Percentiles rank a stretch among this genome's conserved stretches.
Conservation (phyloP, 176 grass and related monocot species). For the Microstegium vimineum region DNA sequence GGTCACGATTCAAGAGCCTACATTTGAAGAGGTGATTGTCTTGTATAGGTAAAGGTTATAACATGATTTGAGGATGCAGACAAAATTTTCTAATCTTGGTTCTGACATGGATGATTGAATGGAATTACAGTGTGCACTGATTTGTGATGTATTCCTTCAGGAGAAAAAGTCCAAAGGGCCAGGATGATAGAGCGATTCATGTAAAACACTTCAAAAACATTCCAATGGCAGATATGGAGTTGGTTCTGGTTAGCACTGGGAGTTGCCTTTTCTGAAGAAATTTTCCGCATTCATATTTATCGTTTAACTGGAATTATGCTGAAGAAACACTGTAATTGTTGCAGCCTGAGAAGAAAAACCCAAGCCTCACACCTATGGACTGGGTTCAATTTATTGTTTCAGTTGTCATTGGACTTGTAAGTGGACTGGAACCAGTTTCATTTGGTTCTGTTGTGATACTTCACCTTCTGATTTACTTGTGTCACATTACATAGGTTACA, state of each 20-base stretch:
- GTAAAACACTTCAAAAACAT: conserved; percentile 99
- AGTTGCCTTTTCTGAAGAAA: neutral
- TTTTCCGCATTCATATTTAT: neutral
- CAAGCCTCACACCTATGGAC: conserved; percentile 95
- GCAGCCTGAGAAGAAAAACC: conserved; percentile 99
- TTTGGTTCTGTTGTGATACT: conserved; percentile 18
- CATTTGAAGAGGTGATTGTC: conserved; percentile 98
- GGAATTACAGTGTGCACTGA: conserved; percentile 14
- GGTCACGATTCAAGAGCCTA: conserved; percentile 92
- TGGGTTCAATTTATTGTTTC: conserved; percentile 95
- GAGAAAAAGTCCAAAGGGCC: conserved; percentile 51
- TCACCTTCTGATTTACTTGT: conserved; percentile 36
- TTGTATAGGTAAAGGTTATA: conserved; percentile 74
- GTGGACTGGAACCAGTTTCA: conserved; percentile 26
- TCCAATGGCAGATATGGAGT: conserved; percentile 99
- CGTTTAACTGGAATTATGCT: conserved; percentile 9
- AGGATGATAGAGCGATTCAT: conserved; percentile 73
- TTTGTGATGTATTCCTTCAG: conserved; percentile 47
- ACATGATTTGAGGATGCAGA: conserved; percentile 17
- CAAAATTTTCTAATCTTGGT: neutral
- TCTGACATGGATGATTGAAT: conserved; percentile 7
- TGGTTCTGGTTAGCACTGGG: conserved; percentile 71
- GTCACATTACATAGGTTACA: conserved; percentile 55
- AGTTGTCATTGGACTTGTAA: conserved; percentile 96
- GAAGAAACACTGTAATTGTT: conserved; percentile 10